Evolutionary conservation across 257 asterid genomes (phyloP), one percentile per base, ranked within the genome.

Genomic region (Fraxinus excelsior): DNA sequence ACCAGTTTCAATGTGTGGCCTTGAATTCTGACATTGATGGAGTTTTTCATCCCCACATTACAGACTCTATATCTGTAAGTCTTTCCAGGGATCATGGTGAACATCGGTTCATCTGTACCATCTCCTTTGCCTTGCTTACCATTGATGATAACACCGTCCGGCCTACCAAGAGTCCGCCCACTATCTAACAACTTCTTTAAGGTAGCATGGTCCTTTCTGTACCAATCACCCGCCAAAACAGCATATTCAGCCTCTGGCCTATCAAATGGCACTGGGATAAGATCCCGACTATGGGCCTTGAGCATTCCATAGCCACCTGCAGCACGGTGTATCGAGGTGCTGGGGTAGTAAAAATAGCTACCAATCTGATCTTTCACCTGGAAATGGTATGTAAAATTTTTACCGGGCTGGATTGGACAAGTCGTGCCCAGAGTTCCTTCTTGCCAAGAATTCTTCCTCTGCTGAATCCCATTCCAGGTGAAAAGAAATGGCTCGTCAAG

Each of bases 361-460:
- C 94, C 92, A 10, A 90, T 88, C 53, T 88, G 92, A 35, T 88
- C 92, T 85, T 88, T 88, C 38, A 86, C 90, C 71, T 88, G 92
- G 73, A 90, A 90, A 1, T 71, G 69, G 74, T 74, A 76, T 4
- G 95, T 90, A 56, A 29, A 78, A 74, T 90, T 90, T 4, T 84
- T 66, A 1, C 89, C 93, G 0, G 93, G 91, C 1, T 0, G 79
- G 35, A 90, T 88, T 0, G 95, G 95, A 79, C 95, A 90, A 21
- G 67, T 85, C 10, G 88, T 86, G 60, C 89, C 93, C 0, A 16
- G 16, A 0, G 74, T 53, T 34, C 95, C 95, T 3, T 90, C 95
- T 32, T 69, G 79, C 95, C 95, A 90, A 0, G 93, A 86, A 44
- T 90, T 90, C 78, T 88, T 88, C 66, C 93, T 71, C 74, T 86